Conservation (phyloP, 768 basidiomycete genomes). For the Mycena capillaripes region DNA sequence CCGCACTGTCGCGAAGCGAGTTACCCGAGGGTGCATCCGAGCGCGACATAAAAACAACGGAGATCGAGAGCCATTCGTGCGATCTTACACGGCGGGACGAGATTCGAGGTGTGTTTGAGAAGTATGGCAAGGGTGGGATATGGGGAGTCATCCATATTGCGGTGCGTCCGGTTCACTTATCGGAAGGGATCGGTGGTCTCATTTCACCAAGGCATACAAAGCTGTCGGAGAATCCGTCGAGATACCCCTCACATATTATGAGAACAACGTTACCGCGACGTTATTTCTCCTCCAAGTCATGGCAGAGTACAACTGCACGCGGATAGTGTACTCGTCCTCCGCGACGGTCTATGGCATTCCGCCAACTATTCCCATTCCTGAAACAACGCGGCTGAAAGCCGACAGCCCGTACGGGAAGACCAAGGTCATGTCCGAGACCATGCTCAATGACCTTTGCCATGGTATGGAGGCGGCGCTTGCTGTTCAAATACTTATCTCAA, state of each 20-base stretch:
- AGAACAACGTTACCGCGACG: conserved; percentile 94
- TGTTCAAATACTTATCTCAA: conserved; percentile 27
- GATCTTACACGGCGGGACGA: conserved; percentile 84
- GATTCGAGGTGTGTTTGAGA: conserved; percentile 83
- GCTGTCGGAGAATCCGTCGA: conserved; percentile 97
- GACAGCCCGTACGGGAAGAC: conserved; percentile 96
- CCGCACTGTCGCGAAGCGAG: conserved; percentile 82
- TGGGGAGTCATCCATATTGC: conserved; percentile 98
- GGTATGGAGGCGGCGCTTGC: conserved; percentile 56
- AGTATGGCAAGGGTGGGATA: conserved; percentile 90
- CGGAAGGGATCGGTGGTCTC: conserved; percentile 5
- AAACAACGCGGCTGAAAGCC: conserved; percentile 87
- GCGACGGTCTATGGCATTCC: conserved; percentile 99
- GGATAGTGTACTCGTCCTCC: conserved; percentile 97
- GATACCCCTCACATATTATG: conserved; percentile 93
- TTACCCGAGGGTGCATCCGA: conserved; percentile 77
- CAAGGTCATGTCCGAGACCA: conserved; percentile 94
- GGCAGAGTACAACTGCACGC: conserved; percentile 85
- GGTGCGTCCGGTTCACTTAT: conserved; percentile 59
- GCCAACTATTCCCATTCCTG: conserved; percentile 92
- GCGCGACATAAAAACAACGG: conserved; percentile 77
- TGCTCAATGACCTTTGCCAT: conserved; percentile 90
- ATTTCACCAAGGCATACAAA: conserved; percentile 83
- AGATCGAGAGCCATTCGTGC: conserved; percentile 76
- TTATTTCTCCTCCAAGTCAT: conserved; percentile 89